Conservation (phyloP, 2,329 filamentous ascomycete genomes). For the Aspergillus alliaceus region DNA sequence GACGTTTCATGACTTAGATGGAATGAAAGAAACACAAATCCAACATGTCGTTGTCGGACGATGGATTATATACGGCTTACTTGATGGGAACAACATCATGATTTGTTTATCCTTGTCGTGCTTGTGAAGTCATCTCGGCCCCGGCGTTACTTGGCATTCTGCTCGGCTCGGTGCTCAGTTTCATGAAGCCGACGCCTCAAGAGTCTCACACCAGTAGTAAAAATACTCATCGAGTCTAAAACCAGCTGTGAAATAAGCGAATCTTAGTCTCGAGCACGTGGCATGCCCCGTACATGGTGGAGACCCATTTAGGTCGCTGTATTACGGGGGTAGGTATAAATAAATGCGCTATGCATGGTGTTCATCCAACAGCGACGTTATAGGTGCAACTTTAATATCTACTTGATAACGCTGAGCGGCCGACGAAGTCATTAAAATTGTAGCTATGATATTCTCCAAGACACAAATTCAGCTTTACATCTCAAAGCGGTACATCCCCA, state of each 20-base stretch:
- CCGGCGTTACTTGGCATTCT: neutral
- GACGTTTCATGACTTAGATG: neutral
- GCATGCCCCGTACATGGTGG: too few relatives aligned
- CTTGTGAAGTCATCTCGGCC: neutral
- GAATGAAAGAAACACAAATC: neutral
- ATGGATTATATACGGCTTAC: neutral
- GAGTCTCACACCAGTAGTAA: too few relatives aligned
- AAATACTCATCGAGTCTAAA: too few relatives aligned
- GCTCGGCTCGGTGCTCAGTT: neutral
- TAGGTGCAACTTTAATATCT: too few relatives aligned
- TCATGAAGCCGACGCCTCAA: neutral
- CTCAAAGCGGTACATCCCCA: neutral
- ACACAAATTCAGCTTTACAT: neutral
- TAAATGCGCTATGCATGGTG: too few relatives aligned
- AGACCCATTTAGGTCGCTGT: too few relatives aligned
- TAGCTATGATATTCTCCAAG: neutral
- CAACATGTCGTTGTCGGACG: neutral
- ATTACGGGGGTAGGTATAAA: too few relatives aligned
- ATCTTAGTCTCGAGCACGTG: too few relatives aligned
- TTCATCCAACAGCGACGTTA: too few relatives aligned
- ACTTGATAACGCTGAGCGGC: too few relatives aligned
- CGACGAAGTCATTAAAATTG: neutral
- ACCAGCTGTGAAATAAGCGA: too few relatives aligned
- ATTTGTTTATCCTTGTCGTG: neutral
- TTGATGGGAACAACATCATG: too few relatives aligned